These are phyloP conservation scores for Fusarium chuoi DNA, from an alignment of 2,329 filamentous ascomycete species.

Conservation along the genomic window DNA sequence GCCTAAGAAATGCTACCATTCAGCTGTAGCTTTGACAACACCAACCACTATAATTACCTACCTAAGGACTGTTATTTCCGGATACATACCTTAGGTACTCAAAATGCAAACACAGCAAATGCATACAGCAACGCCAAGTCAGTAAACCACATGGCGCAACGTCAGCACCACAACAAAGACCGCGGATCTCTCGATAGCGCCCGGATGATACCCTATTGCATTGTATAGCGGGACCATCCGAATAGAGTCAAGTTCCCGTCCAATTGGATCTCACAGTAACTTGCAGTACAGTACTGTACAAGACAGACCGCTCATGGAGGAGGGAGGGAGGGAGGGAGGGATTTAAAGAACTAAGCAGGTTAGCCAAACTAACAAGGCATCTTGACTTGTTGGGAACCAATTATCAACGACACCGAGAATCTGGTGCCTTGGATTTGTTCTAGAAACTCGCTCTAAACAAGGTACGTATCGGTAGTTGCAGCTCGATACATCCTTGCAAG, in stretches of 20 bases:
- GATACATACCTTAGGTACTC: background rate
- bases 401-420: slow-evolving; percentile 15
- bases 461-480: slow-evolving; percentile 27
- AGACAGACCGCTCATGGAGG: slow-evolving; percentile 24
- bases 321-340: background rate
- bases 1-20: background rate
- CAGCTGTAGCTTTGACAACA: background rate
- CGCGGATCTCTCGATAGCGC: slow-evolving; percentile 21
- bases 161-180: slow-evolving; percentile 8
- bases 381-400: slow-evolving; percentile 21
- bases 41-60: background rate
- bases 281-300: background rate
- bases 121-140: slow-evolving; percentile 1
- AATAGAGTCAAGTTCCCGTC: slow-evolving; percentile 14
- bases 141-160: slow-evolving; percentile 12
- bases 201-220: slow-evolving; percentile 21
- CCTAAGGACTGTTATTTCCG: background rate
- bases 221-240: slow-evolving; percentile 26
- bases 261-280: slow-evolving; percentile 16
- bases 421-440: slow-evolving; percentile 20
- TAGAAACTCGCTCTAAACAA: slow-evolving; percentile 16
- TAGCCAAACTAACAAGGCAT: slow-evolving; percentile 11
- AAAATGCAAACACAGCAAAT: background rate
- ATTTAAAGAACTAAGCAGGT: background rate
- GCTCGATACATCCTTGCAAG: slow-evolving; percentile 17